Evolutionary conservation across 2,329 filamentous ascomycete species (phyloP), one percentile per base, ranked within the genome.

Genomic region (Stagonosporopsis chrysanthemi): DNA sequence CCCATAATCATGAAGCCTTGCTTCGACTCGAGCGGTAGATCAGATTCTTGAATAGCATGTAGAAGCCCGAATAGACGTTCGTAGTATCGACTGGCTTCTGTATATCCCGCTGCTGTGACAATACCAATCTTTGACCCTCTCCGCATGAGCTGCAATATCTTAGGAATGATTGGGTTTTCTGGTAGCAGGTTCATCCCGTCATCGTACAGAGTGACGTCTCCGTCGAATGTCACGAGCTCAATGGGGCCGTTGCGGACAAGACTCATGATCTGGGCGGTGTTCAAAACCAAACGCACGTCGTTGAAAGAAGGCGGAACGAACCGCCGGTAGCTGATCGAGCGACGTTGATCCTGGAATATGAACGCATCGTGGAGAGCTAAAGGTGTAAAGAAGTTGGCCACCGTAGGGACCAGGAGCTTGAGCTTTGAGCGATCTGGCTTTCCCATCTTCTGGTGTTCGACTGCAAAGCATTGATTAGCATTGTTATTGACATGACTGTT

Each of bases 301-400:
- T 99, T 99, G 84, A 99, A 99, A 1, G 91, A 96, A 0, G 95
- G 95, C 1, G 94, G 90, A 2, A 99, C 95, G 73, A 97, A 98
- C 59, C 95, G 88, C 23, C 95, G 85, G 1, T 89, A 92, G 26
- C 92, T 96, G 70, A 99, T 99, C 76, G 89, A 90, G 6, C 95
- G 88, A 63, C 88, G 88, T 56, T 84, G 80, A 75, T 99, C 95
- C 77, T 98, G 95, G 77, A 91, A 94, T 65, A 88, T 88, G 80
- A 98, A 98, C 6, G 94, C 94, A 45, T 92, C 91, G 72, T 94
- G 91, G 8, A 98, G 85, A 2, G 90, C 89, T 3, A 98, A 81
- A 5, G 89, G 85, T 0, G 94, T 98, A 79, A 97, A 98, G 82
- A 98, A 98, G 12, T 86, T 89, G n/a, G 94, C 94, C 14, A 96